Evolutionary conservation across 2,329 filamentous ascomycete species (phyloP), one percentile per base, ranked within the genome.

Genomic region (Colletotrichum aenigma): DNA sequence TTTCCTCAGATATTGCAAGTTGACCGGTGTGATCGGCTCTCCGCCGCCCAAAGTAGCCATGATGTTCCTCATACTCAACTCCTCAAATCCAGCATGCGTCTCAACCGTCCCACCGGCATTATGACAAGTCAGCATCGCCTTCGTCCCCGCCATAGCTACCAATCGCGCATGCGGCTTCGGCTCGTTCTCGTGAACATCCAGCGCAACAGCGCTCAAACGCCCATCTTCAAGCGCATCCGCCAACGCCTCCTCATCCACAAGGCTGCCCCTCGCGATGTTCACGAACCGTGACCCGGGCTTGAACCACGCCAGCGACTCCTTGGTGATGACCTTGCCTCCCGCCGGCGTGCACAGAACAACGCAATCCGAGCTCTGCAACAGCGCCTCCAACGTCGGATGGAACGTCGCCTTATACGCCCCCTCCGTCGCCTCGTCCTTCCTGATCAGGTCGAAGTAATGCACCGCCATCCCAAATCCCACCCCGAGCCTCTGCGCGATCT

Each of bases 101-200:
- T 93, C 91, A 16, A 93, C 87, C 43, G 92, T 93, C 5, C 92
- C 91, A 0, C 92, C 92, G 2, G 92, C 93, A 78, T 93, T 93
- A 81, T 94, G 93, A 68, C 91, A 91, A n/a, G 93, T 91, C 70
- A 94, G 81, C 84, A 92, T 88, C 0, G 90, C 90, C 76, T 87
- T 88, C 8, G 80, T 79, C 1, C 81, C 82, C 0, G 85, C 85
- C 55, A 89, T 78, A 36, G 80, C 81, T 76, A 83, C 56, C 73
- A 93, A 81, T 28, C 86, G 83, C 34, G 84, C 80, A 79, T 90
- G 86, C 3, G 93, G 86, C 52, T 82, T 74, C 6, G 93, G 92
- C 81, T 94, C 93, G 77, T 88, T 79, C 9, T 88, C 88, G 80
- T 94, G 91, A 16, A 94, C 93, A 79, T 94, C 93, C 55, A 94